Evolutionary conservation across 2,329 filamentous ascomycete species (phyloP).

Genomic region (Claviceps maximensis): DNA sequence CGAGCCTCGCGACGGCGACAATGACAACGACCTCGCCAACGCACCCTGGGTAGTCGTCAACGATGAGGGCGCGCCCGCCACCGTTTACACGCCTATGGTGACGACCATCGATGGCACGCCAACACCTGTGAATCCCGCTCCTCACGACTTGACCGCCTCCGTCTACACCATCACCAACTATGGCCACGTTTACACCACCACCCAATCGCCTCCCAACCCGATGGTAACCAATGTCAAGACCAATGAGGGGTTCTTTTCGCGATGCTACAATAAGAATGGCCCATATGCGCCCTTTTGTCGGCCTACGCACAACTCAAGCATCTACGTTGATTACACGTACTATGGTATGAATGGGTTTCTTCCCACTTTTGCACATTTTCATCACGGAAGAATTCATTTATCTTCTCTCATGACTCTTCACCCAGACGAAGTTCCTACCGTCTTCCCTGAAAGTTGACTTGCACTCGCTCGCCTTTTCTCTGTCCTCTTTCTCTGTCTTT

Average conservation of each 20-base stretch:
- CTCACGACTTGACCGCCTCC: constrained; percentile 33
- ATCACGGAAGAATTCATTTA: too few species aligned
- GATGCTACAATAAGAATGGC: constrained; percentile 36
- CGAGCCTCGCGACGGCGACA: constrained; percentile 10
- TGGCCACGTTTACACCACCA: constrained; percentile 26
- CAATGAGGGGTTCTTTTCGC: constrained; percentile 34
- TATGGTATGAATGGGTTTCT: constrained; percentile 33
- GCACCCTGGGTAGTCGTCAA: constrained; percentile 40
- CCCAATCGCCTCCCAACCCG: constrained; percentile 30
- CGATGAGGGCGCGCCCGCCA: constrained; percentile 28
- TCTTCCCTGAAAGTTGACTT: too few species aligned
- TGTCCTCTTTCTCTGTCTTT: neutral
- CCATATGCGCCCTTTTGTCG: constrained; percentile 37
- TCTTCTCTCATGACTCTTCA: too few species aligned
- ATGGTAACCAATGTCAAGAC: constrained; percentile 25
- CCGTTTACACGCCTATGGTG: constrained; percentile 35
- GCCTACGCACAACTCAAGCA: constrained; percentile 28
- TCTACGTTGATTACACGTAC: constrained; percentile 34
- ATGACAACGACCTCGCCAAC: constrained; percentile 9
- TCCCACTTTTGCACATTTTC: neutral
- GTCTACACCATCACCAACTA: constrained; percentile 25
- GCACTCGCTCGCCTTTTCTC: too few species aligned
- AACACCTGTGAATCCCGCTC: constrained; percentile 23
- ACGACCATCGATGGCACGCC: constrained; percentile 34
- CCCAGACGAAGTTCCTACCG: too few species aligned